Evolutionary conservation across 73 alveolate genomes (phyloP).

Genomic region (Paramecium sonneborni): DNA sequence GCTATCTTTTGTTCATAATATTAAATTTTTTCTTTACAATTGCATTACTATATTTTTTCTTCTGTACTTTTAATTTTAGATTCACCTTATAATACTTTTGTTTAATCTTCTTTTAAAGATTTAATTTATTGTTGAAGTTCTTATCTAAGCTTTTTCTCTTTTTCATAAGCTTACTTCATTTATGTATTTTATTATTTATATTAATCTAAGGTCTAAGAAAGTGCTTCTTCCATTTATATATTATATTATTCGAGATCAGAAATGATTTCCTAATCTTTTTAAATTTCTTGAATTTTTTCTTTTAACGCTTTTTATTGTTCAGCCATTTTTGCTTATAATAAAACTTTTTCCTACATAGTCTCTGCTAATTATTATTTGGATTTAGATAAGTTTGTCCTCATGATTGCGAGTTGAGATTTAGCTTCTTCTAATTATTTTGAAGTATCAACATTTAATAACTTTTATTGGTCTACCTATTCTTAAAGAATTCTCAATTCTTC

Average conservation of each 20-base stretch:
- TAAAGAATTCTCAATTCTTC: background rate
- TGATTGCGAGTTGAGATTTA: background rate
- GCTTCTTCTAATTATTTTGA: background rate
- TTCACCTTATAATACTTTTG: background rate
- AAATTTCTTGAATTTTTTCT: background rate
- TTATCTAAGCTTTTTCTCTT: background rate
- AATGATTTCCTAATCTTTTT: background rate
- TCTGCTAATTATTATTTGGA: background rate
- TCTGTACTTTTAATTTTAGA: background rate
- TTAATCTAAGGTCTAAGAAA: background rate
- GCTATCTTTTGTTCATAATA: background rate
- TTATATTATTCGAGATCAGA: background rate
- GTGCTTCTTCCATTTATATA: slow-evolving; percentile 1
- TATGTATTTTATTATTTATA: background rate
- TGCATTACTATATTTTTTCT: background rate
- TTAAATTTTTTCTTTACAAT: slow-evolving; percentile 10
- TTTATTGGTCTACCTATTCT: background rate
- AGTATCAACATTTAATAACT: background rate
- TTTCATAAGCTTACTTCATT: background rate
- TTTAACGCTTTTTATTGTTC: background rate
- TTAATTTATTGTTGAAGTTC: background rate
- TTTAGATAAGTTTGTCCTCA: background rate
- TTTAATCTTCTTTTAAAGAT: background rate
- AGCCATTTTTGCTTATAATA: background rate
- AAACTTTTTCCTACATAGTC: background rate